Base-by-base conservation (phyloP, 1,284 basidiomycete genomes). In the Trichosporon sp. region DNA sequence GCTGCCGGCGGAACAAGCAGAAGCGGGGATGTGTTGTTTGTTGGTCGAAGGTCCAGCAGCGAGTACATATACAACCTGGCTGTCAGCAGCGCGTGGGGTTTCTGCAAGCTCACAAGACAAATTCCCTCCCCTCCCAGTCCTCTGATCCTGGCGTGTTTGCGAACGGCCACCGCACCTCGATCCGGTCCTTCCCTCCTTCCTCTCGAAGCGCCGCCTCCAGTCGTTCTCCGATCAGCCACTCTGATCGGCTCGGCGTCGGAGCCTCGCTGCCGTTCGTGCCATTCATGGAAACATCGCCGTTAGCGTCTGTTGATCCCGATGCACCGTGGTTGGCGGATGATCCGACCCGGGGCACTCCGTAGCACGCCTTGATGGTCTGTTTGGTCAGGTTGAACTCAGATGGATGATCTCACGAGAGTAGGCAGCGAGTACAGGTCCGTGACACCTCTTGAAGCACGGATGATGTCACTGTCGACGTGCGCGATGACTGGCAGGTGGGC, bases 81-180 rank as follows among this genome's bases (percentile, higher is more conserved):
- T 13, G 66, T 67, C 63, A 64, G 44, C 29, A 46, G 32, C 25
- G 62, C 57, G 61, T 32, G 56, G 57, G 27, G n/a, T 11, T 11
- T 63, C 54, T n/a, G 32, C 14, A 29, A 29, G 81, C 88, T 69
- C 75, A 94, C 94, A 95, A 91, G 44, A 98, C 82, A 5, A 91
- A 94, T 76, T 95, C 92, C 46, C 92, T 88, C 69, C 94, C 94
- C n/a, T 85, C 85, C 88, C 90, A 97, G 76, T 97, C 91, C 57
- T 77, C 70, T 27, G 52, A 27, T 11, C 44, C 81, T 83, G 86
- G 84, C 6, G 87, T 89, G 31, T 89, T 85, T 63, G 86, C 85
- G 73, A 97, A 92, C 0, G 95, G 93, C 89, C 90, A 94, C 46
- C 86, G 89, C 21, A 94, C 78, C 21, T 86, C 81, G 21, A 94